Evolutionary conservation across 305 asterid genomes (phyloP).

Genomic region (Rubia tinctorum): DNA sequence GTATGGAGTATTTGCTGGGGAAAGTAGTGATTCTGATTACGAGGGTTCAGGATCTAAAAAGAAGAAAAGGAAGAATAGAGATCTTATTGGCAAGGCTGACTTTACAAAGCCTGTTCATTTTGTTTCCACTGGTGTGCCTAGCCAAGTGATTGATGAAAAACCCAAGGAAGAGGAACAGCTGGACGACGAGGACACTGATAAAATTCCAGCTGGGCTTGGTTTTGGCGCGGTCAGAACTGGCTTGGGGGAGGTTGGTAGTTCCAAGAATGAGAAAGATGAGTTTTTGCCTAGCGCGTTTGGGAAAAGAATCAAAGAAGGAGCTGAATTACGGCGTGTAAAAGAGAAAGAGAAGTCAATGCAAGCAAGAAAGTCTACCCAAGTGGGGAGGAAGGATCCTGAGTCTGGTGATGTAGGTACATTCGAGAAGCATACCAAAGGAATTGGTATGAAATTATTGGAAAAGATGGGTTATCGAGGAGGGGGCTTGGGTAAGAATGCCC

Average conservation of each 20-base stretch:
- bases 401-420: conserved; percentile 58
- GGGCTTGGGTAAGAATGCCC: conserved; percentile 53
- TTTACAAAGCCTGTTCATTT: conserved; percentile 75
- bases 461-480: conserved; percentile 97
- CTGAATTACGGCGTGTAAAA: conserved; percentile 51
- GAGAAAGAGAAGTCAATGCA: conserved; percentile 62
- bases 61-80: conserved; percentile 68
- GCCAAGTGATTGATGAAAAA: conserved; percentile 52
- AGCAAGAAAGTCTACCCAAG: conserved; percentile 52
- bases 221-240: conserved; percentile 29
- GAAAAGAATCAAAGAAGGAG: conserved; percentile 69
- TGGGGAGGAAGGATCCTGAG: conserved; percentile 39
- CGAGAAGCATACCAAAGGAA: conserved; percentile 75
- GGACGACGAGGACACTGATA: conserved; percentile 30
- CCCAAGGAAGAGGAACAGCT: conserved; percentile 41
- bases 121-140: conserved; percentile 72
- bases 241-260: conserved; percentile 5
- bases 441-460: conserved; percentile 72
- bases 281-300: conserved; percentile 62
- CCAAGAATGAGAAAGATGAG: conserved; percentile 8
- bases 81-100: conserved; percentile 46
- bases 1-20: conserved; percentile 84
- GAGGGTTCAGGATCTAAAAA: conserved; percentile 64
- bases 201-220: conserved; percentile 45
- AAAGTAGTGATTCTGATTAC: conserved; percentile 66